These are phyloP conservation scores for Phialemoniopsis sp. DNA, from an alignment of 2,329 filamentous ascomycete species.

Conservation along the genomic window DNA sequence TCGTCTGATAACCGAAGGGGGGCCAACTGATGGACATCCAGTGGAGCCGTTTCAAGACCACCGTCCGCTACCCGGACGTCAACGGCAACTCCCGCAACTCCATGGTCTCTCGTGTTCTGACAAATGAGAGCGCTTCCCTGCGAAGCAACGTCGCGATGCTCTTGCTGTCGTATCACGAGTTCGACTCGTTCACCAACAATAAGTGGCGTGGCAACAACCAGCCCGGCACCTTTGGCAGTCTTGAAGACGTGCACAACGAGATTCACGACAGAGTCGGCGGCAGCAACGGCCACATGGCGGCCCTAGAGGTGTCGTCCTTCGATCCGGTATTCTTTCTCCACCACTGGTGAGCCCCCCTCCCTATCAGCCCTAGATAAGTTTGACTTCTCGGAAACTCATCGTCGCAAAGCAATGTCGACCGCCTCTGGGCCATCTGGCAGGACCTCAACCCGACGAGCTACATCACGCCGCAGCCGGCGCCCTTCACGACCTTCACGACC, in stretches of 20 bases:
- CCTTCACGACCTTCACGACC: slow-evolving; percentile 19
- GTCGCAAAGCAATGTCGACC: slow-evolving; percentile 62
- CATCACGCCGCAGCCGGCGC: slow-evolving; percentile 21
- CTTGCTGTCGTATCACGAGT: slow-evolving; percentile 15
- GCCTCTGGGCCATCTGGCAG: slow-evolving; percentile 56
- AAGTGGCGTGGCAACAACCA: slow-evolving; percentile 12
- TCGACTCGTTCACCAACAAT: slow-evolving; percentile 17
- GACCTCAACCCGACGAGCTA: slow-evolving; percentile 30
- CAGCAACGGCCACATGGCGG: slow-evolving; percentile 46
- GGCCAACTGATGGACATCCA: slow-evolving; percentile 5
- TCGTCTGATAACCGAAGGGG: slow-evolving; percentile 1
- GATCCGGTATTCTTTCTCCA: slow-evolving; percentile 66
- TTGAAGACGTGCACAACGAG: slow-evolving; percentile 34
- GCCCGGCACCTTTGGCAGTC: slow-evolving; percentile 12
- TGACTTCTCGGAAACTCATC: too few species aligned
- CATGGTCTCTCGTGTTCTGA: slow-evolving; percentile 16
- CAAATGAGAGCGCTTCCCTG: slow-evolving; percentile 17
- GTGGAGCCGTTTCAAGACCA: slow-evolving; percentile 14
- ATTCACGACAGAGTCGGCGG: slow-evolving; percentile 26
- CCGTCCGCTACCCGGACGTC: slow-evolving; percentile 15
- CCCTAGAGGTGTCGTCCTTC: slow-evolving; percentile 52
- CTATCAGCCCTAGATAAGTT: too few species aligned
- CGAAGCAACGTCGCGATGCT: slow-evolving; percentile 15
- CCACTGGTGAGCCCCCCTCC: slow-evolving; percentile 41
- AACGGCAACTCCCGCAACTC: slow-evolving; percentile 15